phyloP scores from a whole-genome alignment of 1,139 yeast genomes.

The Zygosaccharomyces pseudobailii region DNA sequence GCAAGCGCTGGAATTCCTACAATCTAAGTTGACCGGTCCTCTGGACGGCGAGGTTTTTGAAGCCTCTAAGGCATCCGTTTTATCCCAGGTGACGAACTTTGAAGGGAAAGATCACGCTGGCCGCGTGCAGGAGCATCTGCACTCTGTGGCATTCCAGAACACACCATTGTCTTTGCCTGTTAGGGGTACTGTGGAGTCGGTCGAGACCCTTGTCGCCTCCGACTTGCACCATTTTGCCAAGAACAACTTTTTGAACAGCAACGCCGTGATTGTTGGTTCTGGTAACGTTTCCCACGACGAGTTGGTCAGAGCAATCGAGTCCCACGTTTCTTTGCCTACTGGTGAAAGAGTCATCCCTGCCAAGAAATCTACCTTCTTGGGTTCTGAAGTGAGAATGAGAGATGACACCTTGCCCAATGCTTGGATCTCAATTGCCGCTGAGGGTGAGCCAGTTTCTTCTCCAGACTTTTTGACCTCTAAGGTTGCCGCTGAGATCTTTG shows the following conservation, averaged over 20 bases:
- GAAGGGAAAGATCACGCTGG: conserved; percentile 36
- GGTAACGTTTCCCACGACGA: conserved; percentile 70
- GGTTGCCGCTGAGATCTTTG: conserved; percentile 70
- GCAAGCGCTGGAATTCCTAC: conserved; percentile 37
- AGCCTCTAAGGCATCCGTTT: conserved; percentile 37
- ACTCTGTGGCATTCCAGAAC: conserved; percentile 80
- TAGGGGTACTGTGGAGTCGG: conserved; percentile 63
- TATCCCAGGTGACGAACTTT: conserved; percentile 37
- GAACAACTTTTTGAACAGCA: conserved; percentile 55
- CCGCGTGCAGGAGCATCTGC: conserved; percentile 65
- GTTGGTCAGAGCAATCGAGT: conserved; percentile 59
- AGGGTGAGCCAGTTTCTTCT: conserved; percentile 61
- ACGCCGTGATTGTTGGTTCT: conserved; percentile 64
- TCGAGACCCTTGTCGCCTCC: conserved; percentile 50
- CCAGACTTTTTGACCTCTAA: conserved; percentile 64
- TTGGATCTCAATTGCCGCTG: conserved; percentile 66
- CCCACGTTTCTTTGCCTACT: conserved; percentile 42
- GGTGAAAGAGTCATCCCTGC: conserved; percentile 50
- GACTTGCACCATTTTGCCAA: conserved; percentile 56
- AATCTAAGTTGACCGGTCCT: conserved; percentile 28
- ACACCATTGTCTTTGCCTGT: conserved; percentile 73
- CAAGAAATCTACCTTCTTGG: conserved; percentile 55
- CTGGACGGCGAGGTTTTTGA: conserved; percentile 30
- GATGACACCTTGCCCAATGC: conserved; percentile 82
- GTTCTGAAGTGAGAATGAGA: conserved; percentile 82